Evolutionary conservation across 345 rosid species (phyloP).

Genomic region (Nasturtium officinale): DNA sequence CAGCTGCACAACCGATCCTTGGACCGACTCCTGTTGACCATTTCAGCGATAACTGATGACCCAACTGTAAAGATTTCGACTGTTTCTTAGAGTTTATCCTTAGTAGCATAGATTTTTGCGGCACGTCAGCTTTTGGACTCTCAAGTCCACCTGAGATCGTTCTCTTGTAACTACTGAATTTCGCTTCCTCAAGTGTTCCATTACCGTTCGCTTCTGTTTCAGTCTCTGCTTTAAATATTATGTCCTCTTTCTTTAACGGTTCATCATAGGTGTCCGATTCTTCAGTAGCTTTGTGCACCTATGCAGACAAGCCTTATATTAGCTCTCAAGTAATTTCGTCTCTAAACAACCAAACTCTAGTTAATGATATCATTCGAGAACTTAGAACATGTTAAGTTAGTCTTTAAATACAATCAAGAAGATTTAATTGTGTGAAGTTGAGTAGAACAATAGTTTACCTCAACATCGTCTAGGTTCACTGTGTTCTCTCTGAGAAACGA

Average conservation of each 20-base stretch:
- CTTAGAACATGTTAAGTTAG: background rate
- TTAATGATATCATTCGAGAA: background rate
- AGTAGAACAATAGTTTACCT: conserved; percentile 51
- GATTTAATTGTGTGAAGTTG: background rate
- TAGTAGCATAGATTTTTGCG: conserved; percentile 55
- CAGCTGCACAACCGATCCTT: conserved; percentile 85
- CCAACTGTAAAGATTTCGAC: conserved; percentile 63
- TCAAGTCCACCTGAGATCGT: conserved; percentile 78
- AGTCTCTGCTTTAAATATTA: conserved; percentile 25
- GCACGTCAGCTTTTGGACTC: conserved; percentile 71
- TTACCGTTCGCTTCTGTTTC: conserved; percentile 37
- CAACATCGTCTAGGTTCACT: conserved; percentile 65
- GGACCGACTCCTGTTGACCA: conserved; percentile 93
- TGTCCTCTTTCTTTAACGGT: conserved; percentile 36
- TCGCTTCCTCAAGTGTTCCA: conserved; percentile 27
- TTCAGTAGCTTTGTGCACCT: conserved; percentile 67
- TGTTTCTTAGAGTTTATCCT: conserved; percentile 85
- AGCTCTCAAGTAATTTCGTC: conserved; percentile 5
- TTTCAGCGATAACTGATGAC: conserved; percentile 71
- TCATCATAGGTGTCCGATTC: conserved; percentile 62
- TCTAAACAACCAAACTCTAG: background rate
- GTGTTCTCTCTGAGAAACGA: conserved; percentile 68
- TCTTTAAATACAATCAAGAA: background rate
- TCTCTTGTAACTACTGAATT: conserved; percentile 54
- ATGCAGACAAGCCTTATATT: conserved; percentile 18